Conservation (phyloP, 164 flowering plant species). For the Hamamelis virginiana region DNA sequence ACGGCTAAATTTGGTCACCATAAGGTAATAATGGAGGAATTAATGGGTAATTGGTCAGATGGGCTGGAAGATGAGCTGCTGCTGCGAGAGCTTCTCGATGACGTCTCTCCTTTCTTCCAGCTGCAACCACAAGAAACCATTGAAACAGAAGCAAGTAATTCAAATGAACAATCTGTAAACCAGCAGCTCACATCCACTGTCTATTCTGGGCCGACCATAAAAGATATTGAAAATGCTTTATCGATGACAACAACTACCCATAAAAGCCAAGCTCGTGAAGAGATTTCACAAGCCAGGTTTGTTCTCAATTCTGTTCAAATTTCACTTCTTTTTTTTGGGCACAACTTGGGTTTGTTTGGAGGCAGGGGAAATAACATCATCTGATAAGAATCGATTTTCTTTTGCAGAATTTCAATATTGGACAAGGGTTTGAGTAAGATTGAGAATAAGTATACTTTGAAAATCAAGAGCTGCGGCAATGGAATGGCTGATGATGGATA, state of each 20-base stretch:
- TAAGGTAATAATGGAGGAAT: constrained; percentile 28
- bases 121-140: constrained; percentile 18
- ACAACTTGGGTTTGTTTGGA: not conserved
- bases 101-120: constrained; percentile 49
- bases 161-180: constrained; percentile 13
- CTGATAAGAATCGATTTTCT: not conserved
- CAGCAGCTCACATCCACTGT: constrained; percentile 23
- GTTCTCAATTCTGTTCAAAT: not conserved
- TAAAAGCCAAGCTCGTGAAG: constrained; percentile 13
- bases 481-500: constrained; percentile 84
- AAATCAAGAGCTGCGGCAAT: constrained; percentile 59
- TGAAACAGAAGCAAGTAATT: constrained; percentile 17
- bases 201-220: constrained; percentile 57
- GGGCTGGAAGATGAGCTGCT: constrained; percentile 40
- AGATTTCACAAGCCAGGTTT: constrained; percentile 39
- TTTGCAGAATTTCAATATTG: constrained; percentile 38
- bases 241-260: constrained; percentile 23
- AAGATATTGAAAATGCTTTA: constrained; percentile 52
- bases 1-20: not conserved
- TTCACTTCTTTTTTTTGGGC: not conserved
- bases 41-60: constrained; percentile 24
- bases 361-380: no score
- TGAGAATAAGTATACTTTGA: constrained; percentile 71
- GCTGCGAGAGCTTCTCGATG: constrained; percentile 57
- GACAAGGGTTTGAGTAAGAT: constrained; percentile 47